Percentiles rank a stretch among this genome's conserved stretches.
phyloP scores from a whole-genome alignment of 225 moss, liverwort and hornwort species.

The Sphagnum contortum region DNA sequence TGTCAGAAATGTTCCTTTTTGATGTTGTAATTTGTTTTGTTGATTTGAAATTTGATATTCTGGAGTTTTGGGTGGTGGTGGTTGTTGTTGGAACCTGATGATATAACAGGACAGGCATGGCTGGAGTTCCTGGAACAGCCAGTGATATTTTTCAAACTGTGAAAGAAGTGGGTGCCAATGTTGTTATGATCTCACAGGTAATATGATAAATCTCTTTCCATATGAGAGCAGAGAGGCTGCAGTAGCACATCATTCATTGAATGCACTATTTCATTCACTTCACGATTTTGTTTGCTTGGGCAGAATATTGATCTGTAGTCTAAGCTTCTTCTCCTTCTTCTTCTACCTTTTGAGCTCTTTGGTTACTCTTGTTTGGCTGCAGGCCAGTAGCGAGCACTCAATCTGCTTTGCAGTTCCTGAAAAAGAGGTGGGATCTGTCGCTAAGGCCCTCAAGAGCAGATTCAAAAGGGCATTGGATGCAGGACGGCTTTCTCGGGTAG shows the following conservation, averaged over 20 bases:
- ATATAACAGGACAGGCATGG: constrained; percentile 89
- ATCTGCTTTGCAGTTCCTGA: constrained; percentile 92
- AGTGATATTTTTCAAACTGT: constrained; percentile 92
- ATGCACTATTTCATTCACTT: too few species aligned
- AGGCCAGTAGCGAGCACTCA: constrained; percentile 99
- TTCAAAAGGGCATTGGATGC: constrained; percentile 74
- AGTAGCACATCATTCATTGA: too few species aligned
- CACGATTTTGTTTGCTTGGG: too few species aligned
- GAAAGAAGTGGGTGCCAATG: constrained; percentile 86
- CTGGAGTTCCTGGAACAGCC: constrained; percentile 95
- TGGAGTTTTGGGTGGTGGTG: too few species aligned
- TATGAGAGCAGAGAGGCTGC: too few species aligned
- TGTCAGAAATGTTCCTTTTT: too few species aligned
- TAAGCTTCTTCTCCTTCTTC: too few species aligned
- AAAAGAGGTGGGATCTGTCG: constrained; percentile 58
- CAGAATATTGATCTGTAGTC: too few species aligned
- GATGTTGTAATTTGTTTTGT: too few species aligned
- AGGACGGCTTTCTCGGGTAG: constrained; percentile 83
- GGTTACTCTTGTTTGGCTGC: constrained; percentile 1
- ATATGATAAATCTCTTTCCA: background rate
- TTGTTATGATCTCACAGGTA: constrained; percentile 99
- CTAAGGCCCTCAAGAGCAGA: constrained; percentile 69
- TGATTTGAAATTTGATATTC: too few species aligned
- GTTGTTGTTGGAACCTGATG: too few species aligned
- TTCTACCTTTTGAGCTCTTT: too few species aligned